Evolutionary conservation across 129 eudicot genomes (phyloP).

Genomic region (carrot (Daucus carota)): DNA sequence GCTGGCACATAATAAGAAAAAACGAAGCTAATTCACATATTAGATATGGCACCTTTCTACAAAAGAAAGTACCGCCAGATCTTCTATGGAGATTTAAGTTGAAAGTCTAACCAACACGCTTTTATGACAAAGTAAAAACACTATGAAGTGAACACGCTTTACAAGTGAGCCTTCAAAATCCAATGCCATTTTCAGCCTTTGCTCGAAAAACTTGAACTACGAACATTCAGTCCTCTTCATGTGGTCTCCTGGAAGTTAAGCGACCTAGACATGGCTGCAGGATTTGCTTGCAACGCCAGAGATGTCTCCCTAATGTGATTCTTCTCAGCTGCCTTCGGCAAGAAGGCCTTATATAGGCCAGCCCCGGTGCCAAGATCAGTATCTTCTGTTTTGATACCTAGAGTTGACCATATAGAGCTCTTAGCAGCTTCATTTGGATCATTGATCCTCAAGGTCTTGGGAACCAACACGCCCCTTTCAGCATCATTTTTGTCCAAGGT

Average conservation of each 20-base stretch:
- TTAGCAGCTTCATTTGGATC: slow-evolving; percentile 65
- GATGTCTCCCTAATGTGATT: slow-evolving; percentile 32
- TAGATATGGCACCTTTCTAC: background rate
- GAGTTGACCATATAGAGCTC: slow-evolving; percentile 61
- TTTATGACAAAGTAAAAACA: background rate
- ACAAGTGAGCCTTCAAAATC: background rate
- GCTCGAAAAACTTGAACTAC: background rate
- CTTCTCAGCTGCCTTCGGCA: slow-evolving; percentile 31
- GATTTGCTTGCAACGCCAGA: slow-evolving; percentile 53
- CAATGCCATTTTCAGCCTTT: background rate
- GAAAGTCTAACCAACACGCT: background rate
- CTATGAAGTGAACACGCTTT: background rate
- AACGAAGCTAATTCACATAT: slow-evolving; percentile 1
- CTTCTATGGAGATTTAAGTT: slow-evolving; percentile 14
- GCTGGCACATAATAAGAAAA: slow-evolving; percentile 13
- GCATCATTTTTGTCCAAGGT: slow-evolving; percentile 16
- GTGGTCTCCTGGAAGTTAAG: slow-evolving; percentile 50
- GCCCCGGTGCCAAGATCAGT: slow-evolving; percentile 19
- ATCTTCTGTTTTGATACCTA: slow-evolving; percentile 43
- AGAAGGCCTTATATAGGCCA: slow-evolving; percentile 28
- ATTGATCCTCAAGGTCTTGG: slow-evolving; percentile 50
- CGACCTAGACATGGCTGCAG: slow-evolving; percentile 62
- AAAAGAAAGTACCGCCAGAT: slow-evolving; percentile 10
- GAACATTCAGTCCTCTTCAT: slow-evolving; percentile 4
- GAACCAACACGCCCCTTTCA: slow-evolving; percentile 32